Evolutionary conservation across 768 basidiomycete genomes (phyloP).

Genomic region (Lactarius psammicola): DNA sequence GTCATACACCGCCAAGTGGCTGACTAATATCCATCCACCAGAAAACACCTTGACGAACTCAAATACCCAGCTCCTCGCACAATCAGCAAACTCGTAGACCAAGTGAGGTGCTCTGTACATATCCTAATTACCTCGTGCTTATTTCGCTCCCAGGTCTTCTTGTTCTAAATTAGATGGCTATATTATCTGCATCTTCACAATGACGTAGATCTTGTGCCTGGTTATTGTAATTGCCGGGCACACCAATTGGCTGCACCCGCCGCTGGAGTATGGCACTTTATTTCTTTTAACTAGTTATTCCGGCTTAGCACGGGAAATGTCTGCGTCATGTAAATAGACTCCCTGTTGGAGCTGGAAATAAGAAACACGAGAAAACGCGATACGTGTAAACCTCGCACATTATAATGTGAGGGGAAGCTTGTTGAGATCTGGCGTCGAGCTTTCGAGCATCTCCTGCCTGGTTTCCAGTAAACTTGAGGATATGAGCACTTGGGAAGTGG

Average conservation of each 20-base stretch:
- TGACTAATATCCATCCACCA: slow-evolving; percentile 36
- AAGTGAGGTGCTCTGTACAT: slow-evolving; percentile 47
- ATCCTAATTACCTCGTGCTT: slow-evolving; percentile 19
- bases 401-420: slow-evolving; percentile 10
- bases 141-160: slow-evolving; percentile 39
- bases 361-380: not conserved
- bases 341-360: not conserved
- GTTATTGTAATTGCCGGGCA: not conserved
- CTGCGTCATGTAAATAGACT: not conserved
- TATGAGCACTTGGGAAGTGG: slow-evolving; percentile 10
- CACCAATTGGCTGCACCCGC: not conserved
- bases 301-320: too few relatives aligned
- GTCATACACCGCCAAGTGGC: slow-evolving; percentile 18
- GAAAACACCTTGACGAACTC: slow-evolving; percentile 87
- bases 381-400: not conserved
- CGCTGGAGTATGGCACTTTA: not conserved
- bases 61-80: slow-evolving; percentile 85
- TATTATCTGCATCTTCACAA: not conserved
- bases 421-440: slow-evolving; percentile 46
- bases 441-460: slow-evolving; percentile 61
- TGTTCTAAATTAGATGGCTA: slow-evolving; percentile 36
- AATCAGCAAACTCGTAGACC: slow-evolving; percentile 90
- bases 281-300: too few relatives aligned
- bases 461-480: slow-evolving; percentile 57
- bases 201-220: not conserved